Evolutionary conservation across 2,329 filamentous ascomycete species (phyloP).

Genomic region (Fusarium drepaniforme): DNA sequence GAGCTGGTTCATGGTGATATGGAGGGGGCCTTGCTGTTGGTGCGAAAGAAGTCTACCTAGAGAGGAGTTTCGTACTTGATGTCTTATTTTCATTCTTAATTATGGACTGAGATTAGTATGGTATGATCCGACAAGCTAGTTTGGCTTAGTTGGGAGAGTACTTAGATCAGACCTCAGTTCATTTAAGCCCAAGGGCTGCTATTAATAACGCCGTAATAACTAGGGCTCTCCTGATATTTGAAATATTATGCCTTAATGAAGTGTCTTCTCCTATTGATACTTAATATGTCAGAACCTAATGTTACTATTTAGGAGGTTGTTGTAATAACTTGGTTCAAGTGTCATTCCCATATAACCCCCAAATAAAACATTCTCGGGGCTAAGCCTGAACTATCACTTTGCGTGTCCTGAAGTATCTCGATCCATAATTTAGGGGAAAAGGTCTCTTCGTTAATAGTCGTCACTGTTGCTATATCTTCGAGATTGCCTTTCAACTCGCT

Average conservation of each 20-base stretch:
- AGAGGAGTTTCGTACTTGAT: background rate
- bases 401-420: too few relatives aligned
- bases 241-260: background rate
- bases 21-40: slow-evolving; percentile 44
- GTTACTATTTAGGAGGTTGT: background rate
- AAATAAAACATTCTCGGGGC: too few relatives aligned
- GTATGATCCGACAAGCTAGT: background rate
- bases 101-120: background rate
- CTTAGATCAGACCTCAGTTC: background rate
- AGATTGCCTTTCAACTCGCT: background rate
- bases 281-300: background rate
- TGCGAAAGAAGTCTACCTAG: slow-evolving; percentile 42
- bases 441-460: too few relatives aligned
- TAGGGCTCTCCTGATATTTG: background rate
- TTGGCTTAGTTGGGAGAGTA: background rate
- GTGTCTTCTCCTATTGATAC: background rate
- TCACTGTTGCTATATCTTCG: background rate
- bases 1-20: slow-evolving; percentile 44
- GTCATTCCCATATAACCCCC: background rate
- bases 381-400: too few relatives aligned
- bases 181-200: background rate
- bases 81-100: background rate
- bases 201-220: background rate
- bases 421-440: too few relatives aligned
- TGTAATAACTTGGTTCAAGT: background rate